Evolutionary conservation across 306 rosid genomes (phyloP), one percentile per base, ranked within the genome.

Genomic region (Medicago arabica): DNA sequence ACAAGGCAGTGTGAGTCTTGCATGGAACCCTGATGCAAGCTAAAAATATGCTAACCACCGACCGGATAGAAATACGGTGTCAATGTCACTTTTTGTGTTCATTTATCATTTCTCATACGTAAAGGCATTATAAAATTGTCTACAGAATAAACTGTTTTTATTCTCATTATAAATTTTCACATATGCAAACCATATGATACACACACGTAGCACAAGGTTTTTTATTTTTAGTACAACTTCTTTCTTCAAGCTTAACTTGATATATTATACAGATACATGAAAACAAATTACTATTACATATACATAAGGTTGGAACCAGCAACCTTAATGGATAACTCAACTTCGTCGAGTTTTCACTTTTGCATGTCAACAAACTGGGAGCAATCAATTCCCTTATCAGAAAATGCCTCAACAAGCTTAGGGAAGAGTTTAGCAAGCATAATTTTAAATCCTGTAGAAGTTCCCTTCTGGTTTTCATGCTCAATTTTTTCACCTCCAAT

Each of bases 391-490:
- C 95, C 93, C 82, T 85, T 89, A 2, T 49, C 88, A 39, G 88
- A 87, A 81, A 96, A 89, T 25, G 93, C 90, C 84, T 87, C 92
- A 21, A 86, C 84, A 50, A 96, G 93, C 88, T 83, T 92, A 49
- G 95, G 92, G 41, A 90, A 71, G 84, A 96, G 95, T 80, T 96
- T 92, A 50, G 88, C 86, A 69, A 96, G 92, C 99, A 96, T 96
- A 25, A 96, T 88, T 60, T 89, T 92, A 75, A 96, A 96, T 15
- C 99, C 99, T 1, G 88, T 82, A 15, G 97, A 92, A 86, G 92
- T 84, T 61, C 91, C 97, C 76, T 75, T 78, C 39, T 66, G 74
- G 67, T 71, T 78, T 87, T 76, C 83, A n/a, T 67, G 71, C 59
- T 77, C 82, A 43, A 80, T 34, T 77, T 87, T 51, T 53, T 44